These are phyloP conservation scores for Dothideomycetes sp. DNA, from an alignment of 2,329 filamentous ascomycete genomes.

Conservation along the genomic window DNA sequence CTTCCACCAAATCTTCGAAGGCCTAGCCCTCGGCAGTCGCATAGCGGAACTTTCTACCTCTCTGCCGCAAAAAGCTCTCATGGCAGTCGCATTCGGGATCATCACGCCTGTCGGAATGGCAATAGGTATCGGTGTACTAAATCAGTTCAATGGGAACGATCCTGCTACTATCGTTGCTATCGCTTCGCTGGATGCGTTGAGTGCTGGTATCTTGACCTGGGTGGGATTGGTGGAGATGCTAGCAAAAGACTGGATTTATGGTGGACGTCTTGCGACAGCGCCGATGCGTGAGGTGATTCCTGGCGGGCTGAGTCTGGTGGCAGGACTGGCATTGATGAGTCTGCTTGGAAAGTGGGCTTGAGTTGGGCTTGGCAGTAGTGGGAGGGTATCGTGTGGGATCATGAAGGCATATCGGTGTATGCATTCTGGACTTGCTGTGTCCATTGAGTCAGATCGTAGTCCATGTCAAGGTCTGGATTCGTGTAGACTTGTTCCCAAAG, in stretches of 20 bases:
- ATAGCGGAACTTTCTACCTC: constrained; percentile 48
- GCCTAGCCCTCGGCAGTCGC: constrained; percentile 59
- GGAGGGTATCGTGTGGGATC: no score
- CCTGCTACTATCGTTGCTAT: constrained; percentile 57
- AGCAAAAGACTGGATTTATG: constrained; percentile 60
- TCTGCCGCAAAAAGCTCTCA: constrained; percentile 42
- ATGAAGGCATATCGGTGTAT: background rate
- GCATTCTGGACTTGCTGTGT: constrained; percentile 2
- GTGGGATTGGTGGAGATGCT: constrained; percentile 73
- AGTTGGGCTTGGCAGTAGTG: no score
- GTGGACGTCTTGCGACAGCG: constrained; percentile 37
- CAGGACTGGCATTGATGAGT: constrained; percentile 59
- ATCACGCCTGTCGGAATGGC: constrained; percentile 72
- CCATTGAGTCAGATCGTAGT: constrained; percentile 6
- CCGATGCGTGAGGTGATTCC: constrained; percentile 32
- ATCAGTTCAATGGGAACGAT: constrained; percentile 63
- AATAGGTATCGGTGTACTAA: constrained; percentile 62
- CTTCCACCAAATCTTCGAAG: constrained; percentile 72
- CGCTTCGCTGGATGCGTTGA: constrained; percentile 62
- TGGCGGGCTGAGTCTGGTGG: constrained; percentile 42
- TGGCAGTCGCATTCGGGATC: constrained; percentile 55
- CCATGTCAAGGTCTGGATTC: constrained; percentile 4
- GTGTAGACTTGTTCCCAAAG: constrained; percentile 7
- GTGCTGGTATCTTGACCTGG: constrained; percentile 68
- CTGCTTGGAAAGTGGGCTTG: constrained; percentile 68